These are phyloP conservation scores for Pichia rugopelliculosa DNA, from an alignment of 805 yeast genomes.

Conservation along the genomic window DNA sequence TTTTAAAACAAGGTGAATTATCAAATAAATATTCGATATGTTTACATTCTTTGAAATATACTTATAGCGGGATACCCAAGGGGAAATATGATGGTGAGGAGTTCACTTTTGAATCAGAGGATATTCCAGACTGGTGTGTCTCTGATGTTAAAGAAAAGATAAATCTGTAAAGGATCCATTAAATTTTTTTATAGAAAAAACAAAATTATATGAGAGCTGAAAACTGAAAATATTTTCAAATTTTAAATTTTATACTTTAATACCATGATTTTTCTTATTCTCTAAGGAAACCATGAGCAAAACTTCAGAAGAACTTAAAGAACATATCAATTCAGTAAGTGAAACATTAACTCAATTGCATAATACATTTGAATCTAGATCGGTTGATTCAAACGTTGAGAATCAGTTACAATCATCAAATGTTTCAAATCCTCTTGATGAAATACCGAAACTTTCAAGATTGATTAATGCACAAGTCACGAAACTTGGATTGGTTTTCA, in stretches of 20 bases:
- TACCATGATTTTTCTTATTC: too few relatives aligned
- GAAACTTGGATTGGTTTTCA: constrained; percentile 64
- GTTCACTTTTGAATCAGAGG: background rate
- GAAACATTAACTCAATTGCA: background rate
- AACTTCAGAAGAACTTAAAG: background rate
- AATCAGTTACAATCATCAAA: constrained; percentile 17
- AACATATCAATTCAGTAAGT: background rate
- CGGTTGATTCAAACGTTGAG: background rate
- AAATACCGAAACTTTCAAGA: constrained; percentile 50
- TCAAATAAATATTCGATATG: constrained; percentile 25
- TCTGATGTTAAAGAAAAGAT: background rate
- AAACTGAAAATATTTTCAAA: too few relatives aligned
- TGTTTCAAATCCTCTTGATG: constrained; percentile 42
- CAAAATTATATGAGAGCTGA: too few relatives aligned
- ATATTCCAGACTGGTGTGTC: constrained; percentile 1
- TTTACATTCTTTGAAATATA: constrained; percentile 39
- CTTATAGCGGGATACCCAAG: background rate
- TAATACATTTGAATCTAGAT: background rate
- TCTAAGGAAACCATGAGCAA: background rate
- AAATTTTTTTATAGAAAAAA: too few relatives aligned
- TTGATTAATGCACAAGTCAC: constrained; percentile 71
- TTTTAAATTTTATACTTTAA: too few relatives aligned
- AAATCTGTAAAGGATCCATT: too few relatives aligned
- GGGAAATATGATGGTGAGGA: constrained; percentile 2
- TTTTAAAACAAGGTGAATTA: constrained; percentile 22